A percentile compares a stretch with the other conserved stretches of the same genome.
Conservation (phyloP, 148 eudicot species). For the Rhododendron williamsianum region DNA sequence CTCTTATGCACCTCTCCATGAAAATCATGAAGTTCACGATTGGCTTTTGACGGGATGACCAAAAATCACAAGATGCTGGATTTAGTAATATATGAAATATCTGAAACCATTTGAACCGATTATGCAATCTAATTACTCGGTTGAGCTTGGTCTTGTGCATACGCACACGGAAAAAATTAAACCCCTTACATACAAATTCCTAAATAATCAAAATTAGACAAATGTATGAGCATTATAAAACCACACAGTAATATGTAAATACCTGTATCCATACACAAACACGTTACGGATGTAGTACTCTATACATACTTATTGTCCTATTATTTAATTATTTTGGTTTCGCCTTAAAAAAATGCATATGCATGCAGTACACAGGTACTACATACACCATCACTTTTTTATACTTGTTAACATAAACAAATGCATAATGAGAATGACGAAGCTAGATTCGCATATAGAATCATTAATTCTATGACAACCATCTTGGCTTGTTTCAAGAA, state of each 20-base stretch:
- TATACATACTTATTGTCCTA: background rate
- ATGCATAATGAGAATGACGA: background rate
- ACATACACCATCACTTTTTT: background rate
- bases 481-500: background rate
- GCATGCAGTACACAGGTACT: background rate
- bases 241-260: background rate
- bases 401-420: background rate
- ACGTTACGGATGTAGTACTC: background rate
- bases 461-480: background rate
- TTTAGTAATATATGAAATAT: background rate
- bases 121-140: background rate
- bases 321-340: background rate
- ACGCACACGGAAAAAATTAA: background rate
- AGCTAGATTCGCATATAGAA: background rate
- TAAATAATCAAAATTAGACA: background rate
- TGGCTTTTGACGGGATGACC: background rate
- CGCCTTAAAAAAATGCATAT: background rate
- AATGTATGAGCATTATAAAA: background rate
- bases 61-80: background rate
- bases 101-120: background rate
- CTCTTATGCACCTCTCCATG: background rate
- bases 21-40: background rate
- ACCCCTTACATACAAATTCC: background rate
- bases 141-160: background rate
- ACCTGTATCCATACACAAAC: background rate